These are phyloP conservation scores for Pyrenophora graminea DNA, from an alignment of 2,329 filamentous ascomycete species.

Conservation along the genomic window DNA sequence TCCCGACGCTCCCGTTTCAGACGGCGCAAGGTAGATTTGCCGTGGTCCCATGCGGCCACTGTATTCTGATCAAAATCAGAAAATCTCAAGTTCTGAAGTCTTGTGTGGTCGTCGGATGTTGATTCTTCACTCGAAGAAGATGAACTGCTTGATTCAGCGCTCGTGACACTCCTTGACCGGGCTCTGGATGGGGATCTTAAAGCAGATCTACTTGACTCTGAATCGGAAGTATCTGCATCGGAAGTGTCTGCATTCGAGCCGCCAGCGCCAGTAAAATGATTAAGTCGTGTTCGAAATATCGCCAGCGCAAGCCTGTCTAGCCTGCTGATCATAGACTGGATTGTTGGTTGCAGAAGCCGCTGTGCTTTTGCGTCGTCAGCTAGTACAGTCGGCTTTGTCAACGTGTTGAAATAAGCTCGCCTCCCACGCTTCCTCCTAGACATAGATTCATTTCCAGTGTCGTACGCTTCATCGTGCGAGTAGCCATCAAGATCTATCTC, in stretches of 20 bases:
- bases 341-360: slow-evolving; percentile 66
- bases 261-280: slow-evolving; percentile 43
- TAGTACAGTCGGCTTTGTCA: slow-evolving; percentile 59
- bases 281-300: slow-evolving; percentile 69
- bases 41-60: slow-evolving; percentile 42
- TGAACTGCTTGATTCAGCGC: slow-evolving; percentile 12
- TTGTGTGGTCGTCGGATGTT: not conserved
- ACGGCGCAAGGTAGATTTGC: not conserved
- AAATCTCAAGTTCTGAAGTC: not conserved
- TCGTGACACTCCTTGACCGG: slow-evolving; percentile 15
- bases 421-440: slow-evolving; percentile 15
- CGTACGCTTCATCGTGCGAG: slow-evolving; percentile 4
- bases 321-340: slow-evolving; percentile 70
- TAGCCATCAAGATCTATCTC: not conserved
- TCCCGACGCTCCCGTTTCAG: slow-evolving; percentile 15
- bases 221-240: slow-evolving; percentile 21
- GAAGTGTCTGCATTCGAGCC: slow-evolving; percentile 7
- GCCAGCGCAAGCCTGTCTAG: slow-evolving; percentile 71
- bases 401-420: slow-evolving; percentile 9
- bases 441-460: not conserved
- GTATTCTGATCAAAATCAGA: slow-evolving; percentile 20
- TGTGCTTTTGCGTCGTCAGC: slow-evolving; percentile 72
- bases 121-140: slow-evolving; percentile 17
- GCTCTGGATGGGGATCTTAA: slow-evolving; percentile 22
- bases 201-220: slow-evolving; percentile 24